Percentiles rank a stretch among this genome's conserved stretches.
phyloP scores from a whole-genome alignment of 2,329 filamentous ascomycete species.

The Fusarium brachygibbosum region DNA sequence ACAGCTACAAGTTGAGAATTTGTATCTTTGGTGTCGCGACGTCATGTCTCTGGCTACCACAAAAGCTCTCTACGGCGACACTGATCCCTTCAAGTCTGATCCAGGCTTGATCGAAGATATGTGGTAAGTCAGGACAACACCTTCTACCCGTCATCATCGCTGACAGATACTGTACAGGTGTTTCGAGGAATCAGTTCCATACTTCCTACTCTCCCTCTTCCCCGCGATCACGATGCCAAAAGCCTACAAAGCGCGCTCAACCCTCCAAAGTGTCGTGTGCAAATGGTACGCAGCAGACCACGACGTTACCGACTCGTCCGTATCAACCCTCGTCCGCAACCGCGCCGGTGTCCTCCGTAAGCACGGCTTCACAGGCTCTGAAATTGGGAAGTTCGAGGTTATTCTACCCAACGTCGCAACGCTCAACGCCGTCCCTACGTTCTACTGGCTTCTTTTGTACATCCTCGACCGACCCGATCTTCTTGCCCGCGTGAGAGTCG shows the following conservation, averaged over 20 bases:
- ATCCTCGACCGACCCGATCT: conserved; percentile 50
- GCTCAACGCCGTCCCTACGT: conserved; percentile 55
- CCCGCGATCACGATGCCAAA: conserved; percentile 50
- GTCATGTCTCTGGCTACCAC: conserved; percentile 57
- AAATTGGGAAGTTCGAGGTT: conserved; percentile 52
- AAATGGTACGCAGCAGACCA: conserved; percentile 51
- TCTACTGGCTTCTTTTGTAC: conserved; percentile 55
- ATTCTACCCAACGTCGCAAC: conserved; percentile 50
- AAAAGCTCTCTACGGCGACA: conserved; percentile 58
- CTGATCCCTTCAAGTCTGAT: conserved; percentile 57
- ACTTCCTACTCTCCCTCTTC: conserved; percentile 51
- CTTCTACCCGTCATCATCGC: neutral
- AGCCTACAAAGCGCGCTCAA: conserved; percentile 48
- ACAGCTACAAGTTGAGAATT: conserved; percentile 50
- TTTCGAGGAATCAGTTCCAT: conserved; percentile 45
- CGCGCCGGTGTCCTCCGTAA: conserved; percentile 50
- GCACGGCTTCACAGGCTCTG: conserved; percentile 46
- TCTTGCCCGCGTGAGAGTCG: conserved; percentile 26
- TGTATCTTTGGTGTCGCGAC: conserved; percentile 57
- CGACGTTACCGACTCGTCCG: conserved; percentile 48
- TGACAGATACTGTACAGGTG: conserved; percentile 26
- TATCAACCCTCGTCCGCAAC: conserved; percentile 46
- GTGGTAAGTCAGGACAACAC: conserved; percentile 26
- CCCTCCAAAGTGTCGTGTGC: conserved; percentile 46
- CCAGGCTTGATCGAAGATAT: conserved; percentile 33